Evolutionary conservation across 148 eudicot genomes (phyloP).

Genomic region (Spergularia bocconei): DNA sequence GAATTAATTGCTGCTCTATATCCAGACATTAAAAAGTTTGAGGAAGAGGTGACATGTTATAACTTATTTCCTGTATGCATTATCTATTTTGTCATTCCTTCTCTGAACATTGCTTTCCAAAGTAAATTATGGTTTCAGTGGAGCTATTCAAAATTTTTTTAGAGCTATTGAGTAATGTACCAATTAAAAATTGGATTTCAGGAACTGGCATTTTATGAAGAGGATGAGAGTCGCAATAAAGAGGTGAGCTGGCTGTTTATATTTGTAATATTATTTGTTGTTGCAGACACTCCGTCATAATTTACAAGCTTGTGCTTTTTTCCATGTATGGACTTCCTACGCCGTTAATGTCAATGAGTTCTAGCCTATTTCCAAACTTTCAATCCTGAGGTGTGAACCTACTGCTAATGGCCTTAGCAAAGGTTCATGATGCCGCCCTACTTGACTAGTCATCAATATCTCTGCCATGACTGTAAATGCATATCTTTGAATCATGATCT

Average conservation of each 20-base stretch:
- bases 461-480: neutral
- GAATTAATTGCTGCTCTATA: conserved; percentile 42
- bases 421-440: neutral
- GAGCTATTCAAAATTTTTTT: neutral
- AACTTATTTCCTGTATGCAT: neutral
- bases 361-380: neutral
- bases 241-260: conserved; percentile 30
- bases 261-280: neutral
- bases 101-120: neutral
- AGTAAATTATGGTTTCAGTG: neutral
- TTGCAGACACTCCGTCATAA: neutral
- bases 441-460: neutral
- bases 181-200: conserved; percentile 28
- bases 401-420: too few relatives aligned
- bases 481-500: neutral
- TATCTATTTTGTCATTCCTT: neutral
- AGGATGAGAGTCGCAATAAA: conserved; percentile 44
- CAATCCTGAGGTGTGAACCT: neutral
- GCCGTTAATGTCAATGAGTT: neutral
- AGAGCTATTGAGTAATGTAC: conserved; percentile 3
- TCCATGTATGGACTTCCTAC: neutral
- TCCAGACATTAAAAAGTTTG: conserved; percentile 48
- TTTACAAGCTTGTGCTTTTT: neutral
- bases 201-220: conserved; percentile 47
- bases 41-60: conserved; percentile 37